A percentile compares a stretch with the other conserved stretches of the same genome.
Conservation (phyloP, 371 early-diverging fungal species). For the Syncephalastrum contaminatum region DNA sequence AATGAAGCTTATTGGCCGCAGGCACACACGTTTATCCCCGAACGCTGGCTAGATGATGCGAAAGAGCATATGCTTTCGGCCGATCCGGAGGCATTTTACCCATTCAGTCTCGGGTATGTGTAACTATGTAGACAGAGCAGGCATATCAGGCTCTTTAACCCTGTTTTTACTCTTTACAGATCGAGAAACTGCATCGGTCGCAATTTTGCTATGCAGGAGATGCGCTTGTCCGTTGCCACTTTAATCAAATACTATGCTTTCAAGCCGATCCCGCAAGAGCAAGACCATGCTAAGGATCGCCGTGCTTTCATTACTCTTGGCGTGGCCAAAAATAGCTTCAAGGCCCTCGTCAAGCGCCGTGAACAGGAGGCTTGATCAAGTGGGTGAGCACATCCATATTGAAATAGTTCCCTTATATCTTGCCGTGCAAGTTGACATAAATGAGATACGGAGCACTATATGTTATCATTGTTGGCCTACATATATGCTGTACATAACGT, state of each 20-base stretch:
- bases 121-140: neutral
- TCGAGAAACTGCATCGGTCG: constrained; percentile 52
- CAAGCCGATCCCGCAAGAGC: constrained; percentile 21
- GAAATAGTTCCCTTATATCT: too few species aligned
- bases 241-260: constrained; percentile 31
- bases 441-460: too few species aligned
- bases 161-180: constrained; percentile 8
- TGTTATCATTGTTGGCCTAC: too few species aligned
- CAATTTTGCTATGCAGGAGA: constrained; percentile 50
- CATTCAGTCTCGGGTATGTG: constrained; percentile 37
- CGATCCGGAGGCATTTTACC: constrained; percentile 31
- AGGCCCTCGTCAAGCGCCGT: constrained; percentile 17
- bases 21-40: constrained; percentile 24
- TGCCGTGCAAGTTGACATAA: too few species aligned
- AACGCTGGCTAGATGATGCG: constrained; percentile 26
- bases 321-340: constrained; percentile 24
- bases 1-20: constrained; percentile 23
- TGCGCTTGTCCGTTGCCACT: constrained; percentile 37
- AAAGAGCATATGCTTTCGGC: neutral
- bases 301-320: constrained; percentile 31
- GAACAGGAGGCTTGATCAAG: too few species aligned
- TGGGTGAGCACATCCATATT: too few species aligned
- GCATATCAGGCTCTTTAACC: neutral
- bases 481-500: too few species aligned
- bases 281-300: constrained; percentile 16